phyloP scores from a whole-genome alignment of 345 rosid genomes.

The Lepidium didymum region DNA sequence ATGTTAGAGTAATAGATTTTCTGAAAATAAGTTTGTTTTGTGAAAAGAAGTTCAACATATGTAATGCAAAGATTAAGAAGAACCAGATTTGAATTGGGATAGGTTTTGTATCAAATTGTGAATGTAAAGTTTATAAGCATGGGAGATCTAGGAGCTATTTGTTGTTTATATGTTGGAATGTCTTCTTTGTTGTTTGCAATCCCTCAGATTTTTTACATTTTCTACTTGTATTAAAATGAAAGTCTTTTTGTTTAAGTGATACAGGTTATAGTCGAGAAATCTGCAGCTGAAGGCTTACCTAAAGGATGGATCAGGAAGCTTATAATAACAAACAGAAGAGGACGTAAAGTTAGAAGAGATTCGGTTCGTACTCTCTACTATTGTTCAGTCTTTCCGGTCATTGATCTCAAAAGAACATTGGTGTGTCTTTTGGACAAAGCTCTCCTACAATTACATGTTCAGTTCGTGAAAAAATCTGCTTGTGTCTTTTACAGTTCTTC shows the following conservation, averaged over 20 bases:
- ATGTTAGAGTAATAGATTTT: neutral
- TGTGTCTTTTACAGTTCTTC: constrained; percentile 51
- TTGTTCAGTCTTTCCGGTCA: neutral
- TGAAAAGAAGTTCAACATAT: too few relatives aligned
- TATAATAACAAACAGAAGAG: constrained; percentile 44
- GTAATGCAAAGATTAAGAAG: neutral
- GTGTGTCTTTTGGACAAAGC: neutral
- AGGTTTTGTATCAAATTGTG: neutral
- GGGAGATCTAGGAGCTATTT: neutral
- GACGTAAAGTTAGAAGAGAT: constrained; percentile 51
- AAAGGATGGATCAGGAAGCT: constrained; percentile 86
- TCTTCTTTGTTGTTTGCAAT: neutral
- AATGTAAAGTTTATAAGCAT: neutral
- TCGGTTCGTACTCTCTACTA: constrained; percentile 41
- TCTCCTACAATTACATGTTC: neutral
- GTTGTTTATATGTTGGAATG: neutral
- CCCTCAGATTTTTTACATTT: neutral
- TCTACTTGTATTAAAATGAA: neutral
- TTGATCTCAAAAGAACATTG: neutral
- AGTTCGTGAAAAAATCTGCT: neutral
- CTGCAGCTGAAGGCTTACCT: constrained; percentile 67
- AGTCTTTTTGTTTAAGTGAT: constrained; percentile 33
- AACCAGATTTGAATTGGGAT: neutral
- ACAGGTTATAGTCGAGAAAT: constrained; percentile 54
- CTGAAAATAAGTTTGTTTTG: neutral